phyloP scores from a whole-genome alignment of 1,284 basidiomycete species.

The Rhodotorula sp. region DNA sequence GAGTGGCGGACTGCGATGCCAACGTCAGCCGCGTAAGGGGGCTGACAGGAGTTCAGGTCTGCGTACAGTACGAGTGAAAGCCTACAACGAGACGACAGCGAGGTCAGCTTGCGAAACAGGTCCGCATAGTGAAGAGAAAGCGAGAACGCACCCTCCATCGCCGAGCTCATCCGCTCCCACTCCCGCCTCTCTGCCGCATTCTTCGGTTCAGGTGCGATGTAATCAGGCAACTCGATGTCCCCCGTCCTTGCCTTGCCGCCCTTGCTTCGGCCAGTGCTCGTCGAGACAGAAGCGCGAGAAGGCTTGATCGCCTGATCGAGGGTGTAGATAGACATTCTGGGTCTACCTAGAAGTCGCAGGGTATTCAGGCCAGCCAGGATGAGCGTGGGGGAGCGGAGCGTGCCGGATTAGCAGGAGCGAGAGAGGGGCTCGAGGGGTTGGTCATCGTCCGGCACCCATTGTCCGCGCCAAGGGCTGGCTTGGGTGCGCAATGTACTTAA shows the following conservation, averaged over 20 bases:
- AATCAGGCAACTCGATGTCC: slow-evolving; percentile 17
- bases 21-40: not conserved
- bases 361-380: no score
- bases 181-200: slow-evolving; percentile 32
- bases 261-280: not conserved
- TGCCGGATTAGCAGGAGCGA: no score
- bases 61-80: slow-evolving; percentile 34
- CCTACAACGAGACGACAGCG: not conserved
- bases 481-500: no score
- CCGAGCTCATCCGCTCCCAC: slow-evolving; percentile 24
- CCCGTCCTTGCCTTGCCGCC: not conserved
- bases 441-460: no score
- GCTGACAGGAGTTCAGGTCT: not conserved
- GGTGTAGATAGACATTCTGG: slow-evolving; percentile 9
- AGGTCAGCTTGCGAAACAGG: slow-evolving; percentile 1
- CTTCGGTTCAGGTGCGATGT: slow-evolving; percentile 29
- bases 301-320: slow-evolving; percentile 26
- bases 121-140: no score
- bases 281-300: slow-evolving; percentile 8
- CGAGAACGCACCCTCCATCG: slow-evolving; percentile 16
- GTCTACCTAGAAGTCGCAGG: no score
- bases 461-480: no score
- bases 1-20: slow-evolving; percentile 8
- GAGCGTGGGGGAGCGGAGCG: no score
- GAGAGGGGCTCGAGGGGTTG: no score